Base-by-base conservation (phyloP, 768 basidiomycete genomes). In the Serendipita sp. region DNA sequence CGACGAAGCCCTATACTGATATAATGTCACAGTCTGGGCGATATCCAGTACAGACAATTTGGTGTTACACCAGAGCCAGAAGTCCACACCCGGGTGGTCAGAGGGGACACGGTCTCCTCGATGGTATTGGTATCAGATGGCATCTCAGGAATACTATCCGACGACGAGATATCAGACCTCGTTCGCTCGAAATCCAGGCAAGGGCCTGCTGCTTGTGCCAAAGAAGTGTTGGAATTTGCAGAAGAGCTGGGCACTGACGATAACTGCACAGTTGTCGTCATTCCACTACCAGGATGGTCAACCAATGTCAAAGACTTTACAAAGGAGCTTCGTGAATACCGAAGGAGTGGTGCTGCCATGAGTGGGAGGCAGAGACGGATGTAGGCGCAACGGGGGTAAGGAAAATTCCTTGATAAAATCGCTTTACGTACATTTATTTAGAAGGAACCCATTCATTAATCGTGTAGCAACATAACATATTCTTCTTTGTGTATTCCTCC, bases 1-100 rank as follows among this genome's bases (percentile, higher is more conserved):
- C 10, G 32, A 35, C n/a, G 35, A 34, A 23, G 51, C 48, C 46
- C 32, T 3, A 41, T 11, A 46, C 47, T 45, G 10, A 28, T 8
- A 41, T 13, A 13, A 18, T 23, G 41, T 36, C 51, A 34, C 18
- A 93, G 92, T 67, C 78, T 96, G 58, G 93, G 93, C 34, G 93
- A 97, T 72, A 79, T 91, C 35, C 85, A 84, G 65, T 97, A 83
- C 77, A 95, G 95, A 71, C 84, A 81, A 46, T 91, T 86, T 67
- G 93, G 93, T 0, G 89, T 97, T 23, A 96, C 93, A 0, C 88
- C 92, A 32, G 93, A 96, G 72, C 93, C 93, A 2, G 90, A 96
- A 72, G 84, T 95, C 18, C 79, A 84, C 48, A 81, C 85, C 30
- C 85, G 83, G 67, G 75, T 93, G 8, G 74, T 94, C 13, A 76